Conservation (phyloP, 2,329 filamentous ascomycete genomes). For the Ceratocystis papillata region DNA sequence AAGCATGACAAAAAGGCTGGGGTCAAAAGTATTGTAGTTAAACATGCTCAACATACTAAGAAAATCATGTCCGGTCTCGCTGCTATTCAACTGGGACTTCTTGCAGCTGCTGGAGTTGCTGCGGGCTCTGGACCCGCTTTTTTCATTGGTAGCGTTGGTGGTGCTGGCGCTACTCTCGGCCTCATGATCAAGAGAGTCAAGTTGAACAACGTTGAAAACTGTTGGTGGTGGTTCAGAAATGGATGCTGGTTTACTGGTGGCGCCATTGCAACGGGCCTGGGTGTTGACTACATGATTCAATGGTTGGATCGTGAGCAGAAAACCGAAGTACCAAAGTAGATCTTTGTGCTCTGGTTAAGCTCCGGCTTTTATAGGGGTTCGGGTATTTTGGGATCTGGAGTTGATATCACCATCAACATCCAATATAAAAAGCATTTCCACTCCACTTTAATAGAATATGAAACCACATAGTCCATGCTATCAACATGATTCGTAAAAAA, state of each 20-base stretch:
- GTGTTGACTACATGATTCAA: slow-evolving; percentile 47
- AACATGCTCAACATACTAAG: slow-evolving; percentile 69
- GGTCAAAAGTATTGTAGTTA: slow-evolving; percentile 78
- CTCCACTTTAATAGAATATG: background rate
- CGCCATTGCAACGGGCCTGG: slow-evolving; percentile 48
- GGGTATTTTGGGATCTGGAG: background rate
- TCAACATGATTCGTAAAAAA: too few species aligned
- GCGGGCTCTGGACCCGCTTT: slow-evolving; percentile 59
- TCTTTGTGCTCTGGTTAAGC: background rate
- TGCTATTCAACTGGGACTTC: slow-evolving; percentile 54
- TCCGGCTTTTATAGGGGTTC: background rate
- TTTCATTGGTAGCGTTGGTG: slow-evolving; percentile 56
- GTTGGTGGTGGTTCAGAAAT: slow-evolving; percentile 69
- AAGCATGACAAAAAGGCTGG: slow-evolving; percentile 75
- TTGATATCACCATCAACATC: slow-evolving; percentile 19
- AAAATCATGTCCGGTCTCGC: slow-evolving; percentile 61
- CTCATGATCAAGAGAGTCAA: slow-evolving; percentile 59
- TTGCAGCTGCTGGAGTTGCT: slow-evolving; percentile 58
- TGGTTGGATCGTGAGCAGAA: slow-evolving; percentile 27
- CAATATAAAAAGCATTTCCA: background rate
- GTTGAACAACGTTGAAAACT: slow-evolving; percentile 53
- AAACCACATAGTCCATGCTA: background rate
- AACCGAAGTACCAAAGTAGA: slow-evolving; percentile 13
- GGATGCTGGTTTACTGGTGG: slow-evolving; percentile 60
- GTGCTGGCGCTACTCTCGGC: slow-evolving; percentile 48